These are phyloP conservation scores for Arthrobotrys conoides DNA, from an alignment of 2,329 filamentous ascomycete species.

Conservation along the genomic window DNA sequence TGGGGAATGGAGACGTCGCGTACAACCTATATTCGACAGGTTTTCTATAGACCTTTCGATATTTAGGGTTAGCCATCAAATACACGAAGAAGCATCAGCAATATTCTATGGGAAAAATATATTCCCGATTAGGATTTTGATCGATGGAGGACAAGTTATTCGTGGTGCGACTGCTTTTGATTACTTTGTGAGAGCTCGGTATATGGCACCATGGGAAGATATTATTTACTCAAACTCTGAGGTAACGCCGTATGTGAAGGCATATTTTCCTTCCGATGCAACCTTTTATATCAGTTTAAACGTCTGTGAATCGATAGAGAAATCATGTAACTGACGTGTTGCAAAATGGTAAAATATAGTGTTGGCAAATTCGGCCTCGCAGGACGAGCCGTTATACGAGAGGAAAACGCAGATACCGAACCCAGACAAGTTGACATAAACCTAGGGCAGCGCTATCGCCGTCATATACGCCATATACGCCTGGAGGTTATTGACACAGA, in stretches of 20 bases:
- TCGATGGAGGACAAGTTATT: not conserved
- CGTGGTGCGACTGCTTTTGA: not conserved
- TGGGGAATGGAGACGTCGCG: not conserved
- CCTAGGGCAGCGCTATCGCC: not conserved
- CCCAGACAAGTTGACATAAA: not conserved
- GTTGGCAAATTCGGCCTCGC: not conserved
- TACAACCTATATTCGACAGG: not conserved
- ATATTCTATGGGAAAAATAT: conserved; percentile 23
- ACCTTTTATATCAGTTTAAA: too few relatives aligned
- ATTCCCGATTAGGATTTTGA: conserved; percentile 15
- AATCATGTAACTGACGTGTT: not conserved
- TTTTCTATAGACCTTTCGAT: conserved; percentile 5
- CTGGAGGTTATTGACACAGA: not conserved
- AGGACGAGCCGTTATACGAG: too few relatives aligned
- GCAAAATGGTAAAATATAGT: not conserved
- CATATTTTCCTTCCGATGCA: not conserved
- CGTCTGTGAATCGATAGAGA: not conserved
- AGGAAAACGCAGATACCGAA: not conserved
- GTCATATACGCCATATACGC: not conserved
- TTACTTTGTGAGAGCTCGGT: not conserved
- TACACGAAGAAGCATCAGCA: conserved; percentile 21
- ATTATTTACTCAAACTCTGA: not conserved
- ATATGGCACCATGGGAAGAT: conserved; percentile 26
- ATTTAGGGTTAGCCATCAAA: conserved; percentile 11
- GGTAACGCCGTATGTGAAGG: not conserved